Conservation (phyloP, 2,329 filamentous ascomycete species). For the Neofusicoccum parvum region DNA sequence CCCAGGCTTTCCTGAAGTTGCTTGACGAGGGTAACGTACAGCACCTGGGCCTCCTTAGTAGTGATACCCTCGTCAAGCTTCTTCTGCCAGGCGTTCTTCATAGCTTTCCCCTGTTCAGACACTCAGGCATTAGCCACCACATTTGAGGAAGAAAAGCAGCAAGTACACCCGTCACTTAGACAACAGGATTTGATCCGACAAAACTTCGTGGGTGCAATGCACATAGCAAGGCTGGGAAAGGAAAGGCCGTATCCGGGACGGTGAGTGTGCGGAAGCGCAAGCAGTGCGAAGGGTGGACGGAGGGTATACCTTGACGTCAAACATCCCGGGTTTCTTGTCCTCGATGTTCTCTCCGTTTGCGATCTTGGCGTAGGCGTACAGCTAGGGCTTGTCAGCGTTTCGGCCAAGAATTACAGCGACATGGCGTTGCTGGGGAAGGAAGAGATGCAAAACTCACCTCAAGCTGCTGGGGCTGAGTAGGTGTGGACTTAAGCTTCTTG, state of each 20-base stretch:
- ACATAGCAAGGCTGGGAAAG: neutral
- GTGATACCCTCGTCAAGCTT: slow-evolving; percentile 65
- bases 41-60: slow-evolving; percentile 69
- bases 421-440: slow-evolving; percentile 11
- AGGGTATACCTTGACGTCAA: slow-evolving; percentile 65
- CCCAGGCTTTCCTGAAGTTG: slow-evolving; percentile 70
- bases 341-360: slow-evolving; percentile 42
- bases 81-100: slow-evolving; percentile 77
- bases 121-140: neutral
- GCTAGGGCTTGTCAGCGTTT: slow-evolving; percentile 38
- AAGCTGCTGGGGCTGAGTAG: slow-evolving; percentile 48
- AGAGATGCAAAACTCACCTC: slow-evolving; percentile 41
- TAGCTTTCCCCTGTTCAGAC: slow-evolving; percentile 69
- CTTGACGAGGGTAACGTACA: slow-evolving; percentile 75
- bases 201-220: neutral
- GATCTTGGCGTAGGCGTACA: slow-evolving; percentile 53
- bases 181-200: too few relatives aligned
- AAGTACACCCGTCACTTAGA: too few relatives aligned
- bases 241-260: neutral
- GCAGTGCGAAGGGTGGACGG: neutral
- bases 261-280: neutral
- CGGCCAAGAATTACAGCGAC: too few relatives aligned
- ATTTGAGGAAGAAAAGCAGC: neutral
- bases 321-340: slow-evolving; percentile 61
- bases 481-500: slow-evolving; percentile 33